Evolutionary conservation across 768 basidiomycete species (phyloP).

Genomic region (Lactarius sanguifluus): DNA sequence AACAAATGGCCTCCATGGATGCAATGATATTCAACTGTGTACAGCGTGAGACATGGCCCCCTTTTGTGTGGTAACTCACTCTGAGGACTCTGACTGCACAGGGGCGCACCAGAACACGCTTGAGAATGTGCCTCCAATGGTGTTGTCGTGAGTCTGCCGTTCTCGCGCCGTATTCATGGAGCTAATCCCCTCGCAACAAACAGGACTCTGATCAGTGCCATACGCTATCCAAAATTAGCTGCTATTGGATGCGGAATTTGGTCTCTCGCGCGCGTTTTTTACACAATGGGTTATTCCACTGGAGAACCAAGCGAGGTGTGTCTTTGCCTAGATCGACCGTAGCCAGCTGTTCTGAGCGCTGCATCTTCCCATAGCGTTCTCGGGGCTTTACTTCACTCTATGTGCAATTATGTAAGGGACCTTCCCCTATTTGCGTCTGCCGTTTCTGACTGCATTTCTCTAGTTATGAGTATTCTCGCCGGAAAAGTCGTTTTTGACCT

Average conservation of each 20-base stretch:
- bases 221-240: constrained; percentile 44
- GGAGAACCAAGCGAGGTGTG: constrained; percentile 46
- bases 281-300: constrained; percentile 47
- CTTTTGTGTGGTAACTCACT: background rate
- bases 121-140: constrained; percentile 36
- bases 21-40: constrained; percentile 69
- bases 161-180: background rate
- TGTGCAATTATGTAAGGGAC: constrained; percentile 1
- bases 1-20: constrained; percentile 49
- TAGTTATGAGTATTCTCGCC: constrained; percentile 4
- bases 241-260: constrained; percentile 44
- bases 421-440: background rate
- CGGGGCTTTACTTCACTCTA: background rate
- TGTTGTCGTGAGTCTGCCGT: constrained; percentile 28
- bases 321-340: background rate
- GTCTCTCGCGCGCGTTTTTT: constrained; percentile 43
- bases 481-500: constrained; percentile 20
- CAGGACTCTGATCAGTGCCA: constrained; percentile 44
- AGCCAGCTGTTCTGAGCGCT: background rate
- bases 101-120: constrained; percentile 67
- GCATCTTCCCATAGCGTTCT: too few relatives aligned
- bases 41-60: constrained; percentile 49
- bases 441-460: background rate
- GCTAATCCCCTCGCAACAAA: background rate
- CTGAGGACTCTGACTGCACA: constrained; percentile 31